Evolutionary conservation across 2,329 filamentous ascomycete species (phyloP).

Genomic region (Xylariales sp.): DNA sequence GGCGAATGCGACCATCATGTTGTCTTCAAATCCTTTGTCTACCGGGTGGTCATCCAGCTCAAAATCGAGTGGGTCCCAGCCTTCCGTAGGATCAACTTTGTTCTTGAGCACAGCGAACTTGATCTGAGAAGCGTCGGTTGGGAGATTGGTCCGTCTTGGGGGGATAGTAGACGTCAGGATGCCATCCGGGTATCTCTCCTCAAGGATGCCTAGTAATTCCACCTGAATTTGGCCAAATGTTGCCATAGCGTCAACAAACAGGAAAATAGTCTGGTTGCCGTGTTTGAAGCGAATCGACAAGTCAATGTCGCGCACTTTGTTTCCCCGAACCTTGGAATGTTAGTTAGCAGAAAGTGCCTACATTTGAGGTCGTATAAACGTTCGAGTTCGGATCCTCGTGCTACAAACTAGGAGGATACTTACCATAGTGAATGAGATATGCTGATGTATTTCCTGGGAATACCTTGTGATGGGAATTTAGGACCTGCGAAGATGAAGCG

Average conservation of each 20-base stretch:
- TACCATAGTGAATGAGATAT: conserved; percentile 29
- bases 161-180: conserved; percentile 55
- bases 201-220: conserved; percentile 68
- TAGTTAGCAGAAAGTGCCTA: conserved; percentile 33
- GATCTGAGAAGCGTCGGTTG: conserved; percentile 56
- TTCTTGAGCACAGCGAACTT: conserved; percentile 60
- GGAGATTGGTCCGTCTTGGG: conserved; percentile 54
- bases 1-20: conserved; percentile 62
- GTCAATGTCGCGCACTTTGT: conserved; percentile 44
- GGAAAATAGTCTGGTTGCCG: conserved; percentile 75
- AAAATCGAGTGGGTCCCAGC: conserved; percentile 62
- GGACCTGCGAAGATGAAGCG: conserved; percentile 8
- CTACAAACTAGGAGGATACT: conserved; percentile 2
- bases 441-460: background rate
- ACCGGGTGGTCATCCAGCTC: conserved; percentile 54
- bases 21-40: conserved; percentile 59
- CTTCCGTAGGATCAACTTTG: conserved; percentile 58
- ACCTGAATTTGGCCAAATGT: conserved; percentile 67
- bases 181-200: conserved; percentile 66
- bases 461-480: background rate
- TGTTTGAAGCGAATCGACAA: conserved; percentile 78
- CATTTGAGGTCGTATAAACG: background rate
- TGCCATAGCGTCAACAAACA: conserved; percentile 70
- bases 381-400: background rate
- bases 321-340: conserved; percentile 36